These are phyloP conservation scores for Secale cereale DNA, from an alignment of 176 grass and related monocot genomes.

Conservation along the genomic window DNA sequence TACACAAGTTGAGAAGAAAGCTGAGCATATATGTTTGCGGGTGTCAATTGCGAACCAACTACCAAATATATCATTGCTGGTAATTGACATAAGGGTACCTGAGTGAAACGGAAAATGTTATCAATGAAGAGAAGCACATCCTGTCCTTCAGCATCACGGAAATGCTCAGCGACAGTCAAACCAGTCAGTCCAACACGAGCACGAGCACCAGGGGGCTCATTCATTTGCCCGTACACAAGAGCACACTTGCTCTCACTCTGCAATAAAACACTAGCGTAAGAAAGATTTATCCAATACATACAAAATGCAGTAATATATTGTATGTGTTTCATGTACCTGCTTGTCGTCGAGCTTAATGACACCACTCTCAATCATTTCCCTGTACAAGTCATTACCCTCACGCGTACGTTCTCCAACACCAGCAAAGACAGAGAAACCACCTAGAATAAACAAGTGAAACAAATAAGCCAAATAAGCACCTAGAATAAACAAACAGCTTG, in stretches of 20 bases:
- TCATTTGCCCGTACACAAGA: slow-evolving; percentile 96
- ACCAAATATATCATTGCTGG: neutral
- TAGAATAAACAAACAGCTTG: neutral
- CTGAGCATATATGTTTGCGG: neutral
- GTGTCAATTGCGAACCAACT: neutral
- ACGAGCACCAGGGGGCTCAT: slow-evolving; percentile 95
- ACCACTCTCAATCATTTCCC: slow-evolving; percentile 99
- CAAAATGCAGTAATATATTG: neutral
- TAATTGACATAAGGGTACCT: slow-evolving; percentile 36
- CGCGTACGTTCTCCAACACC: slow-evolving; percentile 94
- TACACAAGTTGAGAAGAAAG: neutral
- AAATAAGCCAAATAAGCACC: slow-evolving; percentile 29
- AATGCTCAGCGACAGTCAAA: slow-evolving; percentile 95
- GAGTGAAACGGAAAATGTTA: slow-evolving; percentile 98
- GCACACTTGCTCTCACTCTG: slow-evolving; percentile 94
- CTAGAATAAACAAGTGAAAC: slow-evolving; percentile 37
- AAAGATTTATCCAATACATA: slow-evolving; percentile 14
- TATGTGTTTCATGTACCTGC: slow-evolving; percentile 48
- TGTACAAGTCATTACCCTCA: slow-evolving; percentile 96
- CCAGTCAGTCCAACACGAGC: slow-evolving; percentile 93
- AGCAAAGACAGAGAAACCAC: slow-evolving; percentile 98
- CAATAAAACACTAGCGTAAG: slow-evolving; percentile 21
- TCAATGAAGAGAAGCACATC: slow-evolving; percentile 98
- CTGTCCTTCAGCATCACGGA: slow-evolving; percentile 93
- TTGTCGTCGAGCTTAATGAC: slow-evolving; percentile 95